A percentile compares a stretch with the other conserved stretches of the same genome.
Evolutionary conservation across 2,329 filamentous ascomycete genomes (phyloP).

Genomic region (Ophiostoma australiae): DNA sequence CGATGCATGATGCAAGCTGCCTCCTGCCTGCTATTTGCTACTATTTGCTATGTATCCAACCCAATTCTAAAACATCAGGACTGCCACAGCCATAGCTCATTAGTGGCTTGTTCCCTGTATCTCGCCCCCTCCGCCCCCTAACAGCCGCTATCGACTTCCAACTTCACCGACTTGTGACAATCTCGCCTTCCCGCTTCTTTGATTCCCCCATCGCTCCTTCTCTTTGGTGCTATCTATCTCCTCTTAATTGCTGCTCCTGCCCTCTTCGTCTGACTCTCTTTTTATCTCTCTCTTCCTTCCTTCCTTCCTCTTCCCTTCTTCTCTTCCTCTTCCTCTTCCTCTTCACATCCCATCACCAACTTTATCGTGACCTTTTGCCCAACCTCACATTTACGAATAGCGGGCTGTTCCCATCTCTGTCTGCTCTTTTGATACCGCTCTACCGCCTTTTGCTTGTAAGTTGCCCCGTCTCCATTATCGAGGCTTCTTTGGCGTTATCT

Average conservation of each 20-base stretch:
- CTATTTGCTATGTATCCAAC: too few relatives aligned
- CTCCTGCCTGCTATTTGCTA: background rate
- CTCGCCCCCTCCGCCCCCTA: background rate
- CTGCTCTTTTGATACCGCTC: background rate
- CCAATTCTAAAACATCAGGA: background rate
- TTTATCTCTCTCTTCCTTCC: background rate
- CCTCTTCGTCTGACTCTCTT: background rate
- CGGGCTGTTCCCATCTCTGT: background rate
- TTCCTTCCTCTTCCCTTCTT: background rate
- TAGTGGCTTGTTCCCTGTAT: conserved; percentile 4
- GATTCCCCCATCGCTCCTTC: background rate
- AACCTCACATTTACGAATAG: background rate
- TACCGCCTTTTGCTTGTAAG: background rate
- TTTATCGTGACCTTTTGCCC: background rate
- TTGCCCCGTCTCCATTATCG: conserved; percentile 4
- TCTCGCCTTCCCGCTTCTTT: background rate
- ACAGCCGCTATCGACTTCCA: background rate
- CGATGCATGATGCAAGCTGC: background rate
- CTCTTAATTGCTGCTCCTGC: background rate
- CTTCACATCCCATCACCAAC: background rate
- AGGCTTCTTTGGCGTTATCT: background rate
- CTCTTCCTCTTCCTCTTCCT: background rate
- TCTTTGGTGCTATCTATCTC: background rate
- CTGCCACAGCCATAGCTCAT: background rate
- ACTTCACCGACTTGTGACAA: conserved; percentile 8